Conservation (phyloP, 331 rosid genomes). For the Cydonia oblonga region DNA sequence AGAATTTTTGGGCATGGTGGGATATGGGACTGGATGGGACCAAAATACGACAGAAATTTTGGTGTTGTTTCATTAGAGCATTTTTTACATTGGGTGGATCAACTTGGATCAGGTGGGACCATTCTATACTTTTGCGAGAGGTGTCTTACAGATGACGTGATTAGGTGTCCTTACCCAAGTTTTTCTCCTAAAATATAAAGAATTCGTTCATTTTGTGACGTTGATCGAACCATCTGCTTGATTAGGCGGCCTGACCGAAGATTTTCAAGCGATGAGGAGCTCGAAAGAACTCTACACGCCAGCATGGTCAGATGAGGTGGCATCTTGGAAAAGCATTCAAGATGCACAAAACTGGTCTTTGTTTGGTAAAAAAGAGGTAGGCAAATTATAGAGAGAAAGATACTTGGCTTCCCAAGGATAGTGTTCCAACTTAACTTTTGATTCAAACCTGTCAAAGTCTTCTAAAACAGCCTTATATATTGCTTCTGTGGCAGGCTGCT, state of each 20-base stretch:
- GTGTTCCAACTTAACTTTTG: conserved; percentile 67
- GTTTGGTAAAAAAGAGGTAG: conserved; percentile 41
- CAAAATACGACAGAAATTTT: too few relatives aligned
- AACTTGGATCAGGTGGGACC: not conserved
- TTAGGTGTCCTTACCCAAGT: not conserved
- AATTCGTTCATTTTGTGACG: not conserved
- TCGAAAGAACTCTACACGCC: conserved; percentile 17
- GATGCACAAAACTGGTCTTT: conserved; percentile 5
- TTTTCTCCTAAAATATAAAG: not conserved
- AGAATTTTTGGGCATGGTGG: not conserved
- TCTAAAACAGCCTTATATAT: conserved; percentile 63
- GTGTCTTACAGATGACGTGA: not conserved
- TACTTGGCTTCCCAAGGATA: conserved; percentile 78
- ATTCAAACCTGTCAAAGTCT: conserved; percentile 80
- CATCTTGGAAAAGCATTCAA: conserved; percentile 2
- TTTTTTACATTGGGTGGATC: not conserved
- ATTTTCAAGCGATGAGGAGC: not conserved
- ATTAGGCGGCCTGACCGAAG: not conserved
- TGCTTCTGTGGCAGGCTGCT: conserved; percentile 70
- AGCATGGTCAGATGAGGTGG: conserved; percentile 32
- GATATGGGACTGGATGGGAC: not conserved
- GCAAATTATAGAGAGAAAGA: conserved; percentile 43
- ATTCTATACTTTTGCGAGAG: not conserved
- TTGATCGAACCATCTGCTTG: not conserved
- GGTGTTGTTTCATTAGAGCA: not conserved